phyloP scores from a whole-genome alignment of 805 yeast genomes.

The Wickerhamiella shivajii region DNA sequence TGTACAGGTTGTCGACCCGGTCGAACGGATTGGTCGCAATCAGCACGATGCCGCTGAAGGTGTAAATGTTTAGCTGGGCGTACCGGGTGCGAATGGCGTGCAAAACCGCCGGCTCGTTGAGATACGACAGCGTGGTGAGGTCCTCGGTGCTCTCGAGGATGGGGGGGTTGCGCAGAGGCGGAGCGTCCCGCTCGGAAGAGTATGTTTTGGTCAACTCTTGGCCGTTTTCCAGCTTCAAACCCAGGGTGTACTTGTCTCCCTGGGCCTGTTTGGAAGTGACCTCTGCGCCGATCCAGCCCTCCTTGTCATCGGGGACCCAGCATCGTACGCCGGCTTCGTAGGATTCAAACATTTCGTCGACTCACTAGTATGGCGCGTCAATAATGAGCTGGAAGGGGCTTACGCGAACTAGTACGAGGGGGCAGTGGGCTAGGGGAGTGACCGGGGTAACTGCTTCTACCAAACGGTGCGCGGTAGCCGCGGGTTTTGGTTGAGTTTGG shows the following conservation, averaged over 20 bases:
- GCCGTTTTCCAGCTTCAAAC: slow-evolving; percentile 33
- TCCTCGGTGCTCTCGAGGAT: slow-evolving; percentile 88
- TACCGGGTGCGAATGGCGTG: slow-evolving; percentile 87
- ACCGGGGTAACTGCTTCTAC: too few species aligned
- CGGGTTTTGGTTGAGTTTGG: too few species aligned
- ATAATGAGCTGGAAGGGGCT: too few species aligned
- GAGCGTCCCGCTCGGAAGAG: slow-evolving; percentile 41
- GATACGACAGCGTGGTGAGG: slow-evolving; percentile 75
- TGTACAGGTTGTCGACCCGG: slow-evolving; percentile 75
- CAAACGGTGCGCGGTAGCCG: too few species aligned
- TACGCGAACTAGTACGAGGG: too few species aligned
- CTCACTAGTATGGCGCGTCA: too few species aligned
- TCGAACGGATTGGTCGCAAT: slow-evolving; percentile 96
- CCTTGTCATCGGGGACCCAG: slow-evolving; percentile 62
- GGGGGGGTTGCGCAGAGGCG: slow-evolving; percentile 75
- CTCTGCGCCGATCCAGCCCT: slow-evolving; percentile 65
- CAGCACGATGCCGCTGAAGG: slow-evolving; percentile 91
- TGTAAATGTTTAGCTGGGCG: slow-evolving; percentile 78
- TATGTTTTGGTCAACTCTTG: slow-evolving; percentile 14
- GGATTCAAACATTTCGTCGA: slow-evolving; percentile 18
- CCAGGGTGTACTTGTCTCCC: slow-evolving; percentile 34
- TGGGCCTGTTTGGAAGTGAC: slow-evolving; percentile 33
- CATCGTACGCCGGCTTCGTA: slow-evolving; percentile 30
- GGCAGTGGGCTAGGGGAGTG: too few species aligned
- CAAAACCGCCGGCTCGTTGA: slow-evolving; percentile 92